Percentiles rank a stretch among this genome's conserved stretches.
phyloP scores from a whole-genome alignment of 129 eudicot species.

The Scalesia atractyloides region DNA sequence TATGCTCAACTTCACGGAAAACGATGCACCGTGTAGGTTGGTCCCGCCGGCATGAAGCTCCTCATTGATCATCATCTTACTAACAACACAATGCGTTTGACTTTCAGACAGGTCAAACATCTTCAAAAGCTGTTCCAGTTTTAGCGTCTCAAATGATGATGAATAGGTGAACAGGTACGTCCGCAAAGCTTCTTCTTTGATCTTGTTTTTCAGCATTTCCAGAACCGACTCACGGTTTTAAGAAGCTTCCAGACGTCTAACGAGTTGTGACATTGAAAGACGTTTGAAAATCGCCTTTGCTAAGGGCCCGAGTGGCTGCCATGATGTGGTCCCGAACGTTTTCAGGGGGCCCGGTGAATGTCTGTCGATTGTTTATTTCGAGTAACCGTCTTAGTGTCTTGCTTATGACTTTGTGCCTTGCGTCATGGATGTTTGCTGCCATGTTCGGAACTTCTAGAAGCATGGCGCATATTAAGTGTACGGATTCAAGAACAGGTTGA shows the following conservation, averaged over 20 bases:
- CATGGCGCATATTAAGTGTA: slow-evolving; percentile 86
- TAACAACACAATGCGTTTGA: slow-evolving; percentile 59
- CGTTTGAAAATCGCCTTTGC: slow-evolving; percentile 72
- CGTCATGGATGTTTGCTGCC: slow-evolving; percentile 36
- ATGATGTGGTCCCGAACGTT: slow-evolving; percentile 78
- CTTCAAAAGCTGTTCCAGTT: slow-evolving; percentile 63
- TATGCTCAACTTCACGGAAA: slow-evolving; percentile 71
- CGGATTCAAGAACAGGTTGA: slow-evolving; percentile 82
- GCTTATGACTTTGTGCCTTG: slow-evolving; percentile 70
- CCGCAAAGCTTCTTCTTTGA: slow-evolving; percentile 77
- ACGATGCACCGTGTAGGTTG: slow-evolving; percentile 68
- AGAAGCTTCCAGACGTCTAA: slow-evolving; percentile 80
- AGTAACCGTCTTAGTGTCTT: slow-evolving; percentile 73
- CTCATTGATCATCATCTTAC: slow-evolving; percentile 84
- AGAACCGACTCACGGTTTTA: slow-evolving; percentile 54
- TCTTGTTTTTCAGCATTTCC: slow-evolving; percentile 69
- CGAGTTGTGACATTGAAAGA: slow-evolving; percentile 65
- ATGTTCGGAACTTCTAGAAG: slow-evolving; percentile 51
- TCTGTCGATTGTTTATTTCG: slow-evolving; percentile 64
- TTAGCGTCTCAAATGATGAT: slow-evolving; percentile 50
- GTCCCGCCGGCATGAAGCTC: slow-evolving; percentile 84
- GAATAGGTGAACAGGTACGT: slow-evolving; percentile 73
- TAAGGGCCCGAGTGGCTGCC: slow-evolving; percentile 87
- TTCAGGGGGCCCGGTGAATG: slow-evolving; percentile 81
- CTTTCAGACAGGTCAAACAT: slow-evolving; percentile 73